Evolutionary conservation across 352 stramenopile species (phyloP), one percentile per base, ranked within the genome.

Genomic region (Blastocystis sp.): DNA sequence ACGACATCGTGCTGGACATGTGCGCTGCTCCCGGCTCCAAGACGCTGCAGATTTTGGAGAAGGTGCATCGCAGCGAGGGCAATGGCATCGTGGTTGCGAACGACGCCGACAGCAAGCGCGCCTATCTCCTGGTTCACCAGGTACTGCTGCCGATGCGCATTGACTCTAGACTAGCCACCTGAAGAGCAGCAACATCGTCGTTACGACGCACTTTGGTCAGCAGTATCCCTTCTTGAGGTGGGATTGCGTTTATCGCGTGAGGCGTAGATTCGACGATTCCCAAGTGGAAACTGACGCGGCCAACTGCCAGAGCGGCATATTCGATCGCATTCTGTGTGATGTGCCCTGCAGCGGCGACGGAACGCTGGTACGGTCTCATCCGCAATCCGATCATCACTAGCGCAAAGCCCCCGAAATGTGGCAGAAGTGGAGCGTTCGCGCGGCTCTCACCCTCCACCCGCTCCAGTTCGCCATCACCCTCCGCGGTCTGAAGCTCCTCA

Each of bases 21-120:
- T 98, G 96, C 90, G 97, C 98, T 6, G 97, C 97, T 13, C 98
- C 98, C 13, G 98, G 98, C 24, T 98, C 95, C 76, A 99, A 99
- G 92, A 99, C 98, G 50, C 97, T 95, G 90, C 97, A 99, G 92
- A 91, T 99, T 59, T 93, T 99, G 4, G 97, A 98, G 91, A 94
- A 93, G 41, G 91, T 97, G 39, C 94, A 97, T 88, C 93, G 59
- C 21, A 26, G 35, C 35, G 24, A 39, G 39, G 65, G 62, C 6
- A 69, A 35, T 16, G 95, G 96, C 41, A 94, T 97, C 82, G 95
- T 99, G 16, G 92, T 98, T 41, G 97, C 97, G 45, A 99, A 98
- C 89, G 97, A 99, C 91, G 93, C 96, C 91, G 95, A 99, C 91
- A 91, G 95, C 41, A 98, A 98, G 92, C 94, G 97, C 39, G 96